Conservation (phyloP, 805 yeast species). For the Starmerella davenportii region DNA sequence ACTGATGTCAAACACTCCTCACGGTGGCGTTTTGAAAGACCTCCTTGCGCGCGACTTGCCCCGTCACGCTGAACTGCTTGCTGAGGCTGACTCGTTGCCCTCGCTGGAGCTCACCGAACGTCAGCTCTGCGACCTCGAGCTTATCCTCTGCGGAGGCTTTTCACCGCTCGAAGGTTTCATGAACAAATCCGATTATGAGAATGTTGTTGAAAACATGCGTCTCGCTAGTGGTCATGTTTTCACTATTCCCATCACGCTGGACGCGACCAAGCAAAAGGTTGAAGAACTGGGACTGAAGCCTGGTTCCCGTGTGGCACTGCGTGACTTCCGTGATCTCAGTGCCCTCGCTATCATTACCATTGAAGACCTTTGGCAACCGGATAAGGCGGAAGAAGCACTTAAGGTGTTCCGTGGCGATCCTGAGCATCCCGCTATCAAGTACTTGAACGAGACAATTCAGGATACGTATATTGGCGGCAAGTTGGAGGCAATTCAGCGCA, state of each 20-base stretch:
- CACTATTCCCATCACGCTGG: constrained; percentile 87
- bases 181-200: constrained; percentile 46
- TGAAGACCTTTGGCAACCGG: constrained; percentile 61
- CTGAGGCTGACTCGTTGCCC: constrained; percentile 36
- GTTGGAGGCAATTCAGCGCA: constrained; percentile 64
- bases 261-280: constrained; percentile 40
- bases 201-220: constrained; percentile 51
- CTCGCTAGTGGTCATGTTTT: constrained; percentile 61
- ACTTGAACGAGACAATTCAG: constrained; percentile 54
- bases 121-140: constrained; percentile 83
- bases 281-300: constrained; percentile 25
- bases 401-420: constrained; percentile 91
- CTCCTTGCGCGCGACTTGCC: constrained; percentile 63
- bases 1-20: constrained; percentile 42
- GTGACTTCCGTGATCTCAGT: constrained; percentile 64
- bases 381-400: constrained; percentile 62
- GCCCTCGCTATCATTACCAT: constrained; percentile 69
- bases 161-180: constrained; percentile 68
- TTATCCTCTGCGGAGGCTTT: constrained; percentile 84
- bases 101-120: constrained; percentile 49
- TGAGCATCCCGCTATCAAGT: constrained; percentile 83
- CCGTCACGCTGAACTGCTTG: constrained; percentile 35
- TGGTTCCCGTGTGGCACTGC: constrained; percentile 51
- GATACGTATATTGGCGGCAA: constrained; percentile 80
- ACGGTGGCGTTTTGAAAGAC: constrained; percentile 83